Evolutionary conservation across 352 stramenopile genomes (phyloP).

Genomic region (Pythium aquatile): DNA sequence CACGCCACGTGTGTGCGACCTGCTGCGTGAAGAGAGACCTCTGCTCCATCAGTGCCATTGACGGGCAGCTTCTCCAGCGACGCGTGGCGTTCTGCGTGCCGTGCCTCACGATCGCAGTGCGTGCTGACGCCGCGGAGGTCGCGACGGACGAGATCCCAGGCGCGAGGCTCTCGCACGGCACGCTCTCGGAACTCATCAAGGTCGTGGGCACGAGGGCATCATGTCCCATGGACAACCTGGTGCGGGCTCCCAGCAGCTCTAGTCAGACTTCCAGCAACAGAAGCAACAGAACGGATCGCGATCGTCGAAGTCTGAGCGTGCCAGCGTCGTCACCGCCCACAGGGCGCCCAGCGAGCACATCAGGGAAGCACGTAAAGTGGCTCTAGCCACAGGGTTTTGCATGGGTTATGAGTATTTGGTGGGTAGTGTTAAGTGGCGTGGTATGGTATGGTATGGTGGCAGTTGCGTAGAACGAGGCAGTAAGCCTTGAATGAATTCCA

Average conservation of each 20-base stretch:
- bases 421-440: background rate
- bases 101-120: slow-evolving; percentile 24
- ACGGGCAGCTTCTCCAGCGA: background rate
- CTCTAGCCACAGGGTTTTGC: background rate
- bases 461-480: background rate
- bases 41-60: slow-evolving; percentile 2
- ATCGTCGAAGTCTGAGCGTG: background rate
- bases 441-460: background rate
- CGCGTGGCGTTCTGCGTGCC: slow-evolving; percentile 26
- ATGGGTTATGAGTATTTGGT: background rate
- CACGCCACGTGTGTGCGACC: slow-evolving; percentile 15
- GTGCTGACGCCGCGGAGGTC: slow-evolving; percentile 23
- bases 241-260: background rate
- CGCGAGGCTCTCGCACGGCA: background rate
- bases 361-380: slow-evolving; percentile 1
- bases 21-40: slow-evolving; percentile 27
- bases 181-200: slow-evolving; percentile 20
- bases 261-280: background rate
- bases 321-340: background rate
- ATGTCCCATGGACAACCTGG: slow-evolving; percentile 15
- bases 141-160: slow-evolving; percentile 25
- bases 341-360: background rate
- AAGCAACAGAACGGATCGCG: background rate
- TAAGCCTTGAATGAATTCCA: background rate
- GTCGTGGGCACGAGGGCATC: slow-evolving; percentile 26